A percentile compares a stretch with the other conserved stretches of the same genome.
These are phyloP conservation scores for Xerocomellus amylosporus DNA, from an alignment of 768 basidiomycete species.

Conservation along the genomic window DNA sequence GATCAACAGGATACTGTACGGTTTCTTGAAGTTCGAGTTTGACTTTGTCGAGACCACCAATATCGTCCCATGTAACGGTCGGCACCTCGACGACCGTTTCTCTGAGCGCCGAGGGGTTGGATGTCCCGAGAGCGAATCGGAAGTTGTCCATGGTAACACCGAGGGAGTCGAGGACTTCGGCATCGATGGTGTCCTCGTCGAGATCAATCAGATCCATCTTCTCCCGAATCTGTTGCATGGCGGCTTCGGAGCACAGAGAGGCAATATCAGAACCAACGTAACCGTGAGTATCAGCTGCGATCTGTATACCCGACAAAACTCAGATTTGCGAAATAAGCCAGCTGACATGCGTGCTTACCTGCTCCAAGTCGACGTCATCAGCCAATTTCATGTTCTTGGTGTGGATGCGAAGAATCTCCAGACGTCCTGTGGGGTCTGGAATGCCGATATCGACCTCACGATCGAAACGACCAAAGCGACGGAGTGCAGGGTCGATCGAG, in stretches of 20 bases:
- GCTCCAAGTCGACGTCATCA: constrained; percentile 97
- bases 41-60: constrained; percentile 99
- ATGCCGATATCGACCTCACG: constrained; percentile 99
- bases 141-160: constrained; percentile 99
- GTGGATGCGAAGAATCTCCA: constrained; percentile 98
- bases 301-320: constrained; percentile 44
- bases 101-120: constrained; percentile 97
- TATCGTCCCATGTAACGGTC: constrained; percentile 97
- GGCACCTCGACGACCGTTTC: constrained; percentile 99
- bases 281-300: constrained; percentile 98
- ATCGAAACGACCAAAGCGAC: constrained; percentile 99
- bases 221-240: constrained; percentile 99
- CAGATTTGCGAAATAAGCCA: background rate
- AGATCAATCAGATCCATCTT: constrained; percentile 99
- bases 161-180: constrained; percentile 97
- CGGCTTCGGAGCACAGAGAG: constrained; percentile 96
- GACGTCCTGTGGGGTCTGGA: constrained; percentile 97
- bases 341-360: constrained; percentile 42
- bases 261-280: constrained; percentile 99
- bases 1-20: constrained; percentile 99
- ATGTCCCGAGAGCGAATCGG: constrained; percentile 96
- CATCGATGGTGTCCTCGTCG: constrained; percentile 98
- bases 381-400: constrained; percentile 99
- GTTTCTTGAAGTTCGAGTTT: constrained; percentile 99
- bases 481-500: constrained; percentile 97